These are phyloP conservation scores for Penicillium sp. DNA, from an alignment of 2,329 filamentous ascomycete species.

Conservation along the genomic window DNA sequence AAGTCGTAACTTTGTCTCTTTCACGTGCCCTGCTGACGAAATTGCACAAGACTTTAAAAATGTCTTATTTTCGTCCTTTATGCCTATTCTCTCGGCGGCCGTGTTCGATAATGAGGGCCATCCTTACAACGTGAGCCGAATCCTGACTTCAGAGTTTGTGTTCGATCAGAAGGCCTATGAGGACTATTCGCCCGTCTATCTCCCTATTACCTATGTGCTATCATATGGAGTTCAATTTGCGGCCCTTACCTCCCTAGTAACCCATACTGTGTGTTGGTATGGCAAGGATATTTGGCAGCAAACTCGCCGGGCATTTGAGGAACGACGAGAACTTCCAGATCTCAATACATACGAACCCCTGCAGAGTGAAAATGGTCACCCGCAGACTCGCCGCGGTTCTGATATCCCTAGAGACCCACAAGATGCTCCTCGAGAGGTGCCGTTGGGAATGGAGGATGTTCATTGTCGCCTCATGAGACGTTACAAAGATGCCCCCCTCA, in stretches of 20 bases:
- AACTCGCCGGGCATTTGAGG: constrained; percentile 68
- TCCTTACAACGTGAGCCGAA: constrained; percentile 77
- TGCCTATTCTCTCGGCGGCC: constrained; percentile 80
- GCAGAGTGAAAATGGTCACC: constrained; percentile 8
- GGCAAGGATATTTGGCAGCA: constrained; percentile 78
- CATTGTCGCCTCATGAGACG: constrained; percentile 80
- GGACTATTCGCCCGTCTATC: constrained; percentile 78
- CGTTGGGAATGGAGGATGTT: constrained; percentile 74
- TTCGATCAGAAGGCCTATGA: constrained; percentile 77
- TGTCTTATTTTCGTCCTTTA: constrained; percentile 75
- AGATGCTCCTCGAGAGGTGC: constrained; percentile 27
- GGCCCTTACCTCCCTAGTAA: constrained; percentile 73
- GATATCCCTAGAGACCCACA: constrained; percentile 23
- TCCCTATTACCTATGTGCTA: constrained; percentile 83
- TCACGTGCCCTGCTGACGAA: constrained; percentile 4
- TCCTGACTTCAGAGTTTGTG: constrained; percentile 73
- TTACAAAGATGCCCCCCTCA: constrained; percentile 78
- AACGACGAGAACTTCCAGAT: constrained; percentile 54
- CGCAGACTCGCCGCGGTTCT: constrained; percentile 5
- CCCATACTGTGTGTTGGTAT: constrained; percentile 82
- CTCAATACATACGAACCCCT: constrained; percentile 58
- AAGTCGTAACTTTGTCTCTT: constrained; percentile 16
- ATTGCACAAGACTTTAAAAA: constrained; percentile 65
- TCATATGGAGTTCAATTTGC: constrained; percentile 88
- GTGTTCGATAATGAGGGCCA: constrained; percentile 84